Evolutionary conservation across 169 alveolate genomes (phyloP).

Genomic region (Plasmodium fragile): DNA sequence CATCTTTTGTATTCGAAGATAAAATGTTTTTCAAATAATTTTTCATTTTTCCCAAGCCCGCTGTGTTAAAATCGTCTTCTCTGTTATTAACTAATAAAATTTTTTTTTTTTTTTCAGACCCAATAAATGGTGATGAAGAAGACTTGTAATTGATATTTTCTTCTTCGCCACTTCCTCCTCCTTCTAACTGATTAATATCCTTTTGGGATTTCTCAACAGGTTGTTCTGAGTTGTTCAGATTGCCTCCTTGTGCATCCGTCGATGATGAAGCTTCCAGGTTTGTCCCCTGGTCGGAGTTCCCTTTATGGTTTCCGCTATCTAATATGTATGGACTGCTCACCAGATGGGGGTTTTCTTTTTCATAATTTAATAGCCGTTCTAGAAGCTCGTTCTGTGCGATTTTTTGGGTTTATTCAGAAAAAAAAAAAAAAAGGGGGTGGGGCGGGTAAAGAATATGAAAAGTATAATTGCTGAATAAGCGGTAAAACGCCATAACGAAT

Average conservation of each 20-base stretch:
- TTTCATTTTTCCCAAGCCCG: conserved; percentile 46
- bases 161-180: not conserved
- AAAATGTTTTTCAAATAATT: conserved; percentile 49
- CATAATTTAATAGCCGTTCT: conserved; percentile 63
- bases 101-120: conserved; percentile 50
- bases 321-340: not conserved
- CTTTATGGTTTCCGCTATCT: conserved; percentile 13
- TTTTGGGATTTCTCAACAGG: not conserved
- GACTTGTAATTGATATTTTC: not conserved
- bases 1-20: conserved; percentile 11
- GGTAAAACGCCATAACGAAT: not conserved
- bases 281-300: conserved; percentile 6
- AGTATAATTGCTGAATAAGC: not conserved
- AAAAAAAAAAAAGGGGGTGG: not conserved
- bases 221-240: not conserved
- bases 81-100: conserved; percentile 22
- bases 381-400: conserved; percentile 46
- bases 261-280: conserved; percentile 6
- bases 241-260: not conserved
- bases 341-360: conserved; percentile 9
- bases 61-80: conserved; percentile 27
- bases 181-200: not conserved
- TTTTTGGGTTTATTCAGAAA: not conserved
- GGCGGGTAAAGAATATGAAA: not conserved
- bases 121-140: not conserved